Conservation (phyloP, 73 alveolate species). For the Tetrahymena elliotti region DNA sequence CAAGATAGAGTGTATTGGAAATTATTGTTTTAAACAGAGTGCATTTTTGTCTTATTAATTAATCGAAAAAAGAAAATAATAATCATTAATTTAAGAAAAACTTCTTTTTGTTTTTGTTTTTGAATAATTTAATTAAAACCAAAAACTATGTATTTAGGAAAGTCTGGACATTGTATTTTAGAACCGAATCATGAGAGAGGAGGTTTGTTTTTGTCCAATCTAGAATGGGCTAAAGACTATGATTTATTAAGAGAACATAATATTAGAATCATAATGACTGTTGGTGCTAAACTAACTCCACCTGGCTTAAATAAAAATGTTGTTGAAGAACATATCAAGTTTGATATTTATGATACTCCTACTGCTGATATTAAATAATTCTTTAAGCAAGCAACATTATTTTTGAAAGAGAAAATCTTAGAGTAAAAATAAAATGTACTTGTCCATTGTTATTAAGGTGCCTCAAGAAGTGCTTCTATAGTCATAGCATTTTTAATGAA, state of each 20-base stretch:
- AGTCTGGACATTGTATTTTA: background rate
- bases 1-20: background rate
- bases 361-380: background rate
- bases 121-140: background rate
- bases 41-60: background rate
- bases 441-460: slow-evolving; percentile 54
- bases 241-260: background rate
- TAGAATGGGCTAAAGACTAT: background rate
- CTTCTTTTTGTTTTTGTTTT: background rate
- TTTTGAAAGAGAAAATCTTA: background rate
- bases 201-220: background rate
- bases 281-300: background rate
- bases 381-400: background rate
- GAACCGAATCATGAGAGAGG: background rate
- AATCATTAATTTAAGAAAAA: background rate
- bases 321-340: background rate
- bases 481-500: slow-evolving; percentile 51
- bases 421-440: slow-evolving; percentile 10
- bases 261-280: background rate
- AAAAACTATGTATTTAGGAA: background rate
- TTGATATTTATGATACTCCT: background rate
- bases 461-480: slow-evolving; percentile 44
- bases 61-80: background rate
- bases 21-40: background rate
- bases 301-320: background rate